Base-by-base conservation (phyloP, 176 grass and related monocot genomes). In the Olyra latifolia region DNA sequence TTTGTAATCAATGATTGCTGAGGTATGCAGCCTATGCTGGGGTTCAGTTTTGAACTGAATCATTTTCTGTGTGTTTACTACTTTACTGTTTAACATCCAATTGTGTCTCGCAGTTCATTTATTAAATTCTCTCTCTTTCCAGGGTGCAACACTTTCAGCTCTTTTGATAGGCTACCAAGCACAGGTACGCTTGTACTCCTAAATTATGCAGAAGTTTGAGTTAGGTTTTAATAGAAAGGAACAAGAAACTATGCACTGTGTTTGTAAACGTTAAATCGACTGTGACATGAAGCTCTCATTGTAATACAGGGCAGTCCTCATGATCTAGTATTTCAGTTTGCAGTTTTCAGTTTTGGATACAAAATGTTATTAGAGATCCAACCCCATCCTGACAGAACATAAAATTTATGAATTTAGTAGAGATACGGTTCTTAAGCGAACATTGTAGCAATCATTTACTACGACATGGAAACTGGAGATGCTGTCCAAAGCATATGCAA, bases 111-210 rank as follows among this genome's bases (percentile, higher is more conserved):
- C 29, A 19, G 43, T 27, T 75, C 44, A 76, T 80, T 38, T 39
- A 13, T 75, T 75, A 13, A 43, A 35, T 86, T 67, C 3, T 66
- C 32, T 48, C 25, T 52, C 8, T 43, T 90, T 86, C 53, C 80
- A 94, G 95, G 92, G 95, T 24, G 90, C 92, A 55, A 89, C 83
- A 43, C 68, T 98, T 74, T 85, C 95, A 35, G 92, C 88, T 62
- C 75, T 98, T 79, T 39, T 98, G 82, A 87, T 90, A 58, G 85
- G 95, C 41, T 92, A 98, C 69, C 95, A 94, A 81, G 80, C 85
- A 74, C 90, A 94, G 87, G 91, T 91, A 80, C 48, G 42, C 6
- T 58, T 71, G 0, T 67, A 66, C 71, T 80, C 13, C 24, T 77
- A 22, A 10, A n/a, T 45, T 38, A 42, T 43, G 3, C 17, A 15